phyloP scores from a whole-genome alignment of 176 grass and related monocot genomes.

The Carex scoparia region DNA sequence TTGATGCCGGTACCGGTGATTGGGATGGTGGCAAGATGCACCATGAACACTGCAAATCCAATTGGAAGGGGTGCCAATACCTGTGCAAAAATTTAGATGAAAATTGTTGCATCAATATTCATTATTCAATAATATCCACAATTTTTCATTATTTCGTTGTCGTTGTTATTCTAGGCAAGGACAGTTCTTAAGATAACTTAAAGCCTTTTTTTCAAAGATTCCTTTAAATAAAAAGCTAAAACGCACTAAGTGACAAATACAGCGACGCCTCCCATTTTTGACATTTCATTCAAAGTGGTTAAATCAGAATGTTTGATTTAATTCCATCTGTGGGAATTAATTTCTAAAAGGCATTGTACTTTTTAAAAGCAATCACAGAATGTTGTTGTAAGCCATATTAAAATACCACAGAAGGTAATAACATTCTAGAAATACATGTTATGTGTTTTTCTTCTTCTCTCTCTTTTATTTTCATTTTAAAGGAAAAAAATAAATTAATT shows the following conservation, averaged over 20 bases:
- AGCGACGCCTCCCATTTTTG: slow-evolving; percentile 12
- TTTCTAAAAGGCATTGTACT: slow-evolving; percentile 2
- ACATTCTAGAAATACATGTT: neutral
- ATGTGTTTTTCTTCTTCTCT: neutral
- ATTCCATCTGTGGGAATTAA: slow-evolving; percentile 11
- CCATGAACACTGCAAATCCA: slow-evolving; percentile 91
- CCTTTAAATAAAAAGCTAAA: neutral
- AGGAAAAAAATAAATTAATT: neutral
- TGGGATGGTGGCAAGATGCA: slow-evolving; percentile 82
- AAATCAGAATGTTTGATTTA: slow-evolving; percentile 19
- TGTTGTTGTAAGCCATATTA: neutral
- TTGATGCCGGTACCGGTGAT: slow-evolving; percentile 91
- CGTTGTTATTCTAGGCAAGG: neutral
- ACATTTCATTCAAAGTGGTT: slow-evolving; percentile 18
- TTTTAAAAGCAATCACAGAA: neutral
- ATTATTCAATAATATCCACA: no score
- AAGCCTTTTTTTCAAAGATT: neutral
- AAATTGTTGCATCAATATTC: neutral
- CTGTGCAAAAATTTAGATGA: slow-evolving; percentile 21
- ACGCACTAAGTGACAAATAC: slow-evolving; percentile 13
- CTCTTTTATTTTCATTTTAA: neutral
- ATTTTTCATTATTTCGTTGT: neutral
- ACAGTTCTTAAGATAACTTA: neutral
- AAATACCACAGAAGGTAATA: neutral
- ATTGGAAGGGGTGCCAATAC: slow-evolving; percentile 81